A percentile compares a stretch with the other conserved stretches of the same genome.
These are phyloP conservation scores for Candida ipomoeae DNA, from an alignment of 805 yeast species.

Conservation along the genomic window DNA sequence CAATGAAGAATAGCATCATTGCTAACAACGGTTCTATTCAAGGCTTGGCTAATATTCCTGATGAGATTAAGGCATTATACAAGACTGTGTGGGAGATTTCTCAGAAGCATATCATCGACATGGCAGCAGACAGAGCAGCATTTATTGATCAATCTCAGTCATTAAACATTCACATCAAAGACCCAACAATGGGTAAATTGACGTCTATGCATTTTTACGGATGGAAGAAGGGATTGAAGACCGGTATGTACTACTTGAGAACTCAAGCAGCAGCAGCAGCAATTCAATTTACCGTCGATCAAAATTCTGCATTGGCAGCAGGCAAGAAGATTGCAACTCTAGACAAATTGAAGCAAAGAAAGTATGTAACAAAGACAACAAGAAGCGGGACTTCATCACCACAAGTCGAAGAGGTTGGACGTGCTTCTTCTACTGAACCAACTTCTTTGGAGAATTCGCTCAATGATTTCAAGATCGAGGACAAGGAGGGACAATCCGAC, in stretches of 20 bases:
- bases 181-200: slow-evolving; percentile 93
- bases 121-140: slow-evolving; percentile 71
- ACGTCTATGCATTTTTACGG: slow-evolving; percentile 99
- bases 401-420: slow-evolving; percentile 14
- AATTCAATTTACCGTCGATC: slow-evolving; percentile 70
- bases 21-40: slow-evolving; percentile 57
- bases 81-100: slow-evolving; percentile 62
- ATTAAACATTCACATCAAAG: slow-evolving; percentile 79
- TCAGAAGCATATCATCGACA: slow-evolving; percentile 53
- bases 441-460: slow-evolving; percentile 44
- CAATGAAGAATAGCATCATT: slow-evolving; percentile 54
- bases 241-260: slow-evolving; percentile 97
- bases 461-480: slow-evolving; percentile 41
- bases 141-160: slow-evolving; percentile 91
- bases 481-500: slow-evolving; percentile 7
- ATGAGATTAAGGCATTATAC: slow-evolving; percentile 50
- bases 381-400: slow-evolving; percentile 22
- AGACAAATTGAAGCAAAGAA: slow-evolving; percentile 38
- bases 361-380: slow-evolving; percentile 25
- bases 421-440: slow-evolving; percentile 37
- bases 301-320: slow-evolving; percentile 37
- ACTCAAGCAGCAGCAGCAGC: slow-evolving; percentile 98
- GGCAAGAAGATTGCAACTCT: slow-evolving; percentile 35
- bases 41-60: slow-evolving; percentile 50
- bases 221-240: slow-evolving; percentile 97